Base-by-base conservation (phyloP, 371 early-diverging fungal genomes). In the Mortierella sp. region DNA sequence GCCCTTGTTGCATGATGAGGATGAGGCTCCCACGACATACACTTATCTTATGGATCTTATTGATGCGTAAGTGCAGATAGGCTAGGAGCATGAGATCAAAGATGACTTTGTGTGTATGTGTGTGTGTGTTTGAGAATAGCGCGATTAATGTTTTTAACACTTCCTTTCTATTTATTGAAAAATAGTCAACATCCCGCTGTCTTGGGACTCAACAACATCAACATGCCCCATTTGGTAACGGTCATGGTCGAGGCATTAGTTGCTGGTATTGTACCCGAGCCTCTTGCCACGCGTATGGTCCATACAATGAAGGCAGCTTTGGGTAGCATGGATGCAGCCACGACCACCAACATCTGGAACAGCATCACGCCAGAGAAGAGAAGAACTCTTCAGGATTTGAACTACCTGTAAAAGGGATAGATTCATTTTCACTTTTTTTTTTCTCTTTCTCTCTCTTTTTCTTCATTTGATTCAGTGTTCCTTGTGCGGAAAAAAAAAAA, bases 1-100 rank as follows among this genome's bases (percentile, higher is more conserved):
- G 61, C 98, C 98, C 1, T 87, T 98, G 64, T 70, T 90, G 43
- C 81, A 96, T 58, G 98, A 98, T 75, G 91, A 92, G 51, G 95
- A 95, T 56, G 97, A 97, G 81, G 95, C 92, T 18, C 85, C 92
- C 4, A 71, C 84, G 43, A 88, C 89, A 18, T 96, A 95, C 83
- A 85, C 88, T 62, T 96, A 92, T 70, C 86, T 97, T 7, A 71
- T 95, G 65, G 89, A 92, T 58, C 85, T 97, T 25, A 68, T 96
- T 37, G 86, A 86, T 71, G 84, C 85, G 73, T 83, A 70, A 72
- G 73, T 72, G 37, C 37, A 37, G 5, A 37, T 37, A 9, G 37
- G 9, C 9, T 5, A 5, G 37, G 9, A 37, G 37, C 3, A 9
- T 37, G 9, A 9, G 37, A 9, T 37, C 29, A 15, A 25, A 7